A percentile compares a stretch with the other conserved stretches of the same genome.
These are phyloP conservation scores for Avena atlantica DNA, from an alignment of 176 grass and related monocot species.

Conservation along the genomic window DNA sequence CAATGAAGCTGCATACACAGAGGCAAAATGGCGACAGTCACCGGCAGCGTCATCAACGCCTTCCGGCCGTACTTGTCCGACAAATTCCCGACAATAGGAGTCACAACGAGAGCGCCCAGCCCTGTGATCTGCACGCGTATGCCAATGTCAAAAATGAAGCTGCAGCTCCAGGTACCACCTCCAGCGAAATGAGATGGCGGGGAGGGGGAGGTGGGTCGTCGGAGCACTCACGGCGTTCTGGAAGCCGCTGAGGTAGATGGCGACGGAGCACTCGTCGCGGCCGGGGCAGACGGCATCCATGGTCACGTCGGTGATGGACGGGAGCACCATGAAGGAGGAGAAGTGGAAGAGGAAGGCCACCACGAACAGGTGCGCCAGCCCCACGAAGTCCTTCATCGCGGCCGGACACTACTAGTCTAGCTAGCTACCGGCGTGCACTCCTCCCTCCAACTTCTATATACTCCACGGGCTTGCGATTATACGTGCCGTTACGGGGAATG, in stretches of 20 bases:
- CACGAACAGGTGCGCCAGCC: slow-evolving; percentile 66
- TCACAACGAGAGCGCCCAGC: slow-evolving; percentile 75
- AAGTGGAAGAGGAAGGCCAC: slow-evolving; percentile 80
- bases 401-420: no score
- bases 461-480: background rate
- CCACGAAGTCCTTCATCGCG: slow-evolving; percentile 64
- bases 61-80: slow-evolving; percentile 93
- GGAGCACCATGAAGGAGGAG: slow-evolving; percentile 75
- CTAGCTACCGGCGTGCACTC: background rate
- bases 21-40: slow-evolving; percentile 55
- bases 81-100: slow-evolving; percentile 83
- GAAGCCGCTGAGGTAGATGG: slow-evolving; percentile 87
- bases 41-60: slow-evolving; percentile 71
- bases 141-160: background rate
- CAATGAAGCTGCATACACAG: slow-evolving; percentile 41
- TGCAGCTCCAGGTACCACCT: background rate
- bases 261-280: slow-evolving; percentile 71
- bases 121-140: slow-evolving; percentile 65
- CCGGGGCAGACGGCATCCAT: slow-evolving; percentile 73
- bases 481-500: background rate
- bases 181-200: background rate
- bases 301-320: slow-evolving; percentile 82
- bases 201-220: background rate
- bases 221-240: slow-evolving; percentile 58
- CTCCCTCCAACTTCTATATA: background rate